Base-by-base conservation (phyloP, 208 protist species). In the Crithidia expoeki region DNA sequence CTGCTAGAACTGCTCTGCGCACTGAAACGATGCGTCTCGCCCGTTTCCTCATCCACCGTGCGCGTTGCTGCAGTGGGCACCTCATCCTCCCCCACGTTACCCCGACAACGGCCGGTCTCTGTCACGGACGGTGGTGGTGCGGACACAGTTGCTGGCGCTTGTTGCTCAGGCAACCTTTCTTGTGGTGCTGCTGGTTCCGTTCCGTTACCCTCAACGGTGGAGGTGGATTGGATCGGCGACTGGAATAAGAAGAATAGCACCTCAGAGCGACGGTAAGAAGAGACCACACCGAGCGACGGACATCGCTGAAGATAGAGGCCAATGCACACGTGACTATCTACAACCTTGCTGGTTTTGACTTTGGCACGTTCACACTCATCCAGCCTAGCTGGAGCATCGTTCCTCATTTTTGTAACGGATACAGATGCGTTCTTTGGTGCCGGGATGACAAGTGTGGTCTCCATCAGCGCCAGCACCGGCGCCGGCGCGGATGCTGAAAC, bases 321-420 rank as follows among this genome's bases (percentile, higher is more conserved):
- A 14, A 71, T 56, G 33, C 66, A 71, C 11, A 71, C 55, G 33
- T 71, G 66, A 17, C 46, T 62, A 32, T 50, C 30, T 46, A 56
- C 55, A n/a, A 71, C 32, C 21, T 2, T 38, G 30, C 28, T 34
- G 4, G 47, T 9, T 19, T 17, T 7, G n/a, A 17, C 23, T n/a
- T n/a, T 25, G 27, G 2, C 30, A 5, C 28, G 34, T 2, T 32
- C 44, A 34, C 42, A 32, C 17, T 34, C 33, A 25, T 23, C 33
- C 1, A 34, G 23, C 0, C 10, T 5, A 3, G 61, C n/a, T 9
- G 25, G 4, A 4, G 33, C 23, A 2, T n/a, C 61, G 16, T 46
- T 23, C 21, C 32, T 30, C 21, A 69, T 1, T 16, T 36, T 12
- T 12, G 21, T 25, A 21, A 52, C 4, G 0, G 59, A 53, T 2